Conservation (phyloP, 176 grass and related monocot species). For the Raddia distichophylla region DNA sequence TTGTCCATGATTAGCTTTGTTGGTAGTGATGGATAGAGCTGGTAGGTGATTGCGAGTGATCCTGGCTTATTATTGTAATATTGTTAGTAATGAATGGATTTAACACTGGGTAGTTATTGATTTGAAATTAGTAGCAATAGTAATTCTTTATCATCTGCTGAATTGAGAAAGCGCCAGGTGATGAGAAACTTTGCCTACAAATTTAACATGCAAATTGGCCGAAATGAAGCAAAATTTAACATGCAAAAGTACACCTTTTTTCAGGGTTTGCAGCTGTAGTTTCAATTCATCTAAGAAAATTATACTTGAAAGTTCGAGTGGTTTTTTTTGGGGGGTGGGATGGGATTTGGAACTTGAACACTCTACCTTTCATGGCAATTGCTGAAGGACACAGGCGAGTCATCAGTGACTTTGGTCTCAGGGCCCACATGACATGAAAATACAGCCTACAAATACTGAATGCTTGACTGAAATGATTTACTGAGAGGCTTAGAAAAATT, state of each 20-base stretch:
- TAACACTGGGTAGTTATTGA: neutral
- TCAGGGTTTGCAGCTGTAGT: neutral
- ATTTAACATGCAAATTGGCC: neutral
- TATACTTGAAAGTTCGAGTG: conserved; percentile 1
- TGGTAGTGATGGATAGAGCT: conserved; percentile 20
- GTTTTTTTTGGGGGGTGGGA: neutral
- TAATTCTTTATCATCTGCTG: neutral
- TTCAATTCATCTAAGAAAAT: neutral
- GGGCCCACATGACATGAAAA: neutral
- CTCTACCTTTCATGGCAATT: no score
- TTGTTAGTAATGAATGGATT: neutral
- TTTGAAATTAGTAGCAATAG: neutral
- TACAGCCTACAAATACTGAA: neutral
- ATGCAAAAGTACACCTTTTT: neutral
- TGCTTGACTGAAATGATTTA: neutral
- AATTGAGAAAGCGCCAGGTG: neutral
- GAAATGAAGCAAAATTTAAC: neutral
- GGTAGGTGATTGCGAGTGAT: neutral
- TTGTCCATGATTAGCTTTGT: neutral
- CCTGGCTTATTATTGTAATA: neutral
- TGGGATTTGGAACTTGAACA: no score
- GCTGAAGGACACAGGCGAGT: no score
- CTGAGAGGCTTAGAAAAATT: neutral
- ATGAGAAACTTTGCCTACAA: neutral
- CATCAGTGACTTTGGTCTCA: no score